phyloP scores from a whole-genome alignment of 2,329 filamentous ascomycete genomes.

The Colletotrichum lini region DNA sequence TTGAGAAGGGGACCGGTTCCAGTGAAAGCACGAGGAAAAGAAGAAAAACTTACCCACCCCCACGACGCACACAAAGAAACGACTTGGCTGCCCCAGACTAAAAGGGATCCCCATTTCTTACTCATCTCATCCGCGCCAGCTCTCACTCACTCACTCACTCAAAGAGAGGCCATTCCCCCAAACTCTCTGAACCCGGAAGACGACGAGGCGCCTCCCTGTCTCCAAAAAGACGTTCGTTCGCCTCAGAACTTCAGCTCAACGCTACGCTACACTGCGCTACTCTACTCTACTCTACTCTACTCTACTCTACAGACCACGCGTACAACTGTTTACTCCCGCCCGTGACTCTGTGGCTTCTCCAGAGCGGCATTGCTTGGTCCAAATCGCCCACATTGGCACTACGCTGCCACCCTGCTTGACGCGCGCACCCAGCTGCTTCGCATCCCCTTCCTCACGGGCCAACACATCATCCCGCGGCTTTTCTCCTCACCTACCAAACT shows the following conservation, averaged over 20 bases:
- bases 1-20: not conserved
- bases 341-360: constrained; percentile 27
- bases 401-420: constrained; percentile 26
- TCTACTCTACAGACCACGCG: constrained; percentile 11
- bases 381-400: constrained; percentile 37
- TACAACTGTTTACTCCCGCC: constrained; percentile 2
- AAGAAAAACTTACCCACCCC: constrained; percentile 25
- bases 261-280: not conserved
- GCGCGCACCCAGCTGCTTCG: constrained; percentile 29
- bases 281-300: too few relatives aligned
- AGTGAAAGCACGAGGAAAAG: constrained; percentile 13
- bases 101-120: constrained; percentile 11
- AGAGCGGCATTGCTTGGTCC: constrained; percentile 39
- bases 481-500: constrained; percentile 17
- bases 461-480: constrained; percentile 30
- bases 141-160: not conserved
- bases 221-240: constrained; percentile 36
- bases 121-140: constrained; percentile 20
- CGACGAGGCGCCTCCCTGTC: constrained; percentile 34
- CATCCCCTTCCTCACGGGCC: constrained; percentile 11
- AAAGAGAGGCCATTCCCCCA: not conserved
- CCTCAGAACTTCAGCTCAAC: constrained; percentile 29
- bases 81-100: constrained; percentile 20
- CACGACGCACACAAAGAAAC: constrained; percentile 36
- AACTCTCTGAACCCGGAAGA: constrained; percentile 27